A percentile compares a stretch with the other conserved stretches of the same genome.
Evolutionary conservation across 2,329 filamentous ascomycete genomes (phyloP).

Genomic region (Diplodia seriata): DNA sequence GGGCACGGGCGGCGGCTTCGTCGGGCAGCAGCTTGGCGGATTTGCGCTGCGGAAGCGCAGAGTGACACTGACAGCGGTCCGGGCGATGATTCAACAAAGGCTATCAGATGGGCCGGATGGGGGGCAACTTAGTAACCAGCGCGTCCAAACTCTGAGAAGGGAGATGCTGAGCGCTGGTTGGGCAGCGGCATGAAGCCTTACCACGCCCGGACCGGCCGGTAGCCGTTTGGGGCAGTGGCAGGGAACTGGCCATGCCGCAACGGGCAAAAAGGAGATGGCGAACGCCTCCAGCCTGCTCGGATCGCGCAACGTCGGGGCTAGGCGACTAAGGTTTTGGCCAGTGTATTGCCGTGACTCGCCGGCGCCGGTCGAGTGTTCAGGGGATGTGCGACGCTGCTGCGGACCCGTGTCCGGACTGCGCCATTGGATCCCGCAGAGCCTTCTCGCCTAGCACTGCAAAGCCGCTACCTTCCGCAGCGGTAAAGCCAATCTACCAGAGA

Average conservation of each 20-base stretch:
- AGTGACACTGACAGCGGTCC: not conserved
- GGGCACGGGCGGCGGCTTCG: conserved; percentile 7
- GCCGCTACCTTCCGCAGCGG: conserved; percentile 7
- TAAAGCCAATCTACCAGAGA: conserved; percentile 19
- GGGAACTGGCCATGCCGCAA: conserved; percentile 1
- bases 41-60: conserved; percentile 2
- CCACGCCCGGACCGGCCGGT: conserved; percentile 2
- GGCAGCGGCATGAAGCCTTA: not conserved
- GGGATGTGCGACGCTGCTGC: not conserved
- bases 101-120: conserved; percentile 1
- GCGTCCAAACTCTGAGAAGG: not conserved
- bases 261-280: conserved; percentile 6
- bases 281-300: conserved; percentile 2
- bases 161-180: conserved; percentile 2
- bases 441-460: not conserved
- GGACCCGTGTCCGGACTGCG: not conserved
- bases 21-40: conserved; percentile 23
- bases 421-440: conserved; percentile 2
- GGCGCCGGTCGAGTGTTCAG: not conserved
- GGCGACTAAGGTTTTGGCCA: conserved; percentile 16
- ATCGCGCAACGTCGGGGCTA: conserved; percentile 25
- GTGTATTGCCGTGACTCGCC: conserved; percentile 19
- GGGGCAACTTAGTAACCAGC: not conserved
- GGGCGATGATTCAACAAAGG: conserved; percentile 21
- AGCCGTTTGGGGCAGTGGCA: conserved; percentile 2